phyloP scores from a whole-genome alignment of 2,329 filamentous ascomycete species.

The Penicillium olsonii region DNA sequence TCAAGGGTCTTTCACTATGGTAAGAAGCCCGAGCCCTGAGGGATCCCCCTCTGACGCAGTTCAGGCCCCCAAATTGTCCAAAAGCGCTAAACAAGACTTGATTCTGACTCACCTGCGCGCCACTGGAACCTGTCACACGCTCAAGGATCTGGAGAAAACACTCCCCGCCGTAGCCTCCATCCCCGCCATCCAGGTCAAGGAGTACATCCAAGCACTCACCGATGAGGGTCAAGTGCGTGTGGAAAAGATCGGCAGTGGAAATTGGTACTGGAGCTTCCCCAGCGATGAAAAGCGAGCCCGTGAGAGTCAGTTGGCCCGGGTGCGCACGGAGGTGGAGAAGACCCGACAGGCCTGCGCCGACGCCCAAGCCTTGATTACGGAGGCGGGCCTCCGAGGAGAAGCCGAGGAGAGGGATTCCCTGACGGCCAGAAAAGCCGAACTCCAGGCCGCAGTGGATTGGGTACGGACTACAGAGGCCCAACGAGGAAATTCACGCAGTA shows the following conservation, averaged over 20 bases:
- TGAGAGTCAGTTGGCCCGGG: slow-evolving; percentile 34
- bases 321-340: slow-evolving; percentile 34
- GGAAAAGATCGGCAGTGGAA: slow-evolving; percentile 70
- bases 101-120: slow-evolving; percentile 62
- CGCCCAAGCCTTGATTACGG: slow-evolving; percentile 38
- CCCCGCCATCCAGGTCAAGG: slow-evolving; percentile 67
- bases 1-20: background rate
- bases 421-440: slow-evolving; percentile 20
- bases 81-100: slow-evolving; percentile 58
- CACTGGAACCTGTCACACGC: slow-evolving; percentile 62
- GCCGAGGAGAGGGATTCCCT: slow-evolving; percentile 22
- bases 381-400: slow-evolving; percentile 35
- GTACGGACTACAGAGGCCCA: slow-evolving; percentile 40
- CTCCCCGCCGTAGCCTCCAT: slow-evolving; percentile 64
- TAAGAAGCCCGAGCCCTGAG: too few species aligned
- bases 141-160: slow-evolving; percentile 69
- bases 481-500: slow-evolving; percentile 27
- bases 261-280: slow-evolving; percentile 71
- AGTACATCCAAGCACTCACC: slow-evolving; percentile 63
- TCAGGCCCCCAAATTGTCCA: slow-evolving; percentile 56
- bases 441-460: slow-evolving; percentile 33
- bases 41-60: slow-evolving; percentile 23
- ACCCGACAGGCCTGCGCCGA: slow-evolving; percentile 31
- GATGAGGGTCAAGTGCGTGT: slow-evolving; percentile 64
- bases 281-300: slow-evolving; percentile 57